Conservation (phyloP, 345 rosid genomes). For the Abelmoschus esculentus region DNA sequence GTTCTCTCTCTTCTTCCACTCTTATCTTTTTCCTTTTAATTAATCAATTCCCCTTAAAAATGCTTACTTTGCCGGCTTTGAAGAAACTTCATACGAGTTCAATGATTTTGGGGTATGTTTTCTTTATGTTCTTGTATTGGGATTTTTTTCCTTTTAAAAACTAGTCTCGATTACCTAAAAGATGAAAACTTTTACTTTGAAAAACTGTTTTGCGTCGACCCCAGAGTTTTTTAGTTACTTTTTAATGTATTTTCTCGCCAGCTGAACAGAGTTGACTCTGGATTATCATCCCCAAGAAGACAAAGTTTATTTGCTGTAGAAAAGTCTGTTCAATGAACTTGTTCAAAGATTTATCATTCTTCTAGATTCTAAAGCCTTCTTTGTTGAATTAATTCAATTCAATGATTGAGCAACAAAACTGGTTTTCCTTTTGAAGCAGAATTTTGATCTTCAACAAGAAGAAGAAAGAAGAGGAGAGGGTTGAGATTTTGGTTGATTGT, state of each 20-base stretch:
- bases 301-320: not conserved
- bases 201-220: too few species aligned
- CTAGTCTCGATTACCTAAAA: not conserved
- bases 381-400: not conserved
- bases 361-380: not conserved
- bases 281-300: not conserved
- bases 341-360: not conserved
- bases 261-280: not conserved
- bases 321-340: not conserved
- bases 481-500: not conserved
- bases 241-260: not conserved
- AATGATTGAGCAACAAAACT: not conserved
- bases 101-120: too few species aligned
- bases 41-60: not conserved
- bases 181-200: too few species aligned
- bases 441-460: not conserved
- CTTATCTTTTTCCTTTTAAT: not conserved
- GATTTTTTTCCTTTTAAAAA: not conserved
- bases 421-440: not conserved
- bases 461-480: not conserved
- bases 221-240: not conserved
- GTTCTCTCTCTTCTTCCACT: not conserved
- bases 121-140: not conserved
- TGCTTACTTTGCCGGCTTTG: not conserved
- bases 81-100: not conserved